These are phyloP conservation scores for Stereocaulon alpinum DNA, from an alignment of 495 filamentous ascomycete genomes.

Conservation along the genomic window DNA sequence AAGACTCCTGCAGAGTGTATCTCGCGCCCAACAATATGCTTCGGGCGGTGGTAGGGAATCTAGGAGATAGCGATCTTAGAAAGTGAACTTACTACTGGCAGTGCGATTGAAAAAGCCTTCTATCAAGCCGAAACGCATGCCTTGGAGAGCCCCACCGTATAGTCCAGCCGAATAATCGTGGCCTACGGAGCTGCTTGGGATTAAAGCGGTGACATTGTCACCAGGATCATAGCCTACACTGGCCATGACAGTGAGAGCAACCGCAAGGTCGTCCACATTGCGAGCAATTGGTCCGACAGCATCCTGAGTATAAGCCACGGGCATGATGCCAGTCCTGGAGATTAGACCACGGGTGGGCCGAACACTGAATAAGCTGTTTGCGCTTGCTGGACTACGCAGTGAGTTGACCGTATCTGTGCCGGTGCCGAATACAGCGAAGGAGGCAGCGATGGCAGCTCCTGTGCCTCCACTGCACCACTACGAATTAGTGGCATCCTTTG, in stretches of 20 bases:
- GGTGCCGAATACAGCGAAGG: constrained; percentile 45
- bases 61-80: too few species aligned
- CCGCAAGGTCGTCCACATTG: constrained; percentile 41
- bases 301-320: constrained; percentile 54
- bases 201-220: constrained; percentile 35
- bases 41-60: too few species aligned
- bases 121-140: constrained; percentile 36
- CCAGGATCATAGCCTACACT: constrained; percentile 34
- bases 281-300: constrained; percentile 49
- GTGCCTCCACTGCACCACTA: constrained; percentile 37
- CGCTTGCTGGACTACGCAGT: constrained; percentile 50
- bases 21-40: too few species aligned
- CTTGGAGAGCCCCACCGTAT: constrained; percentile 29
- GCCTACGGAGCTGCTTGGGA: constrained; percentile 26
- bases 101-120: constrained; percentile 41
- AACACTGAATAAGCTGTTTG: constrained; percentile 50
- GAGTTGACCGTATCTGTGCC: constrained; percentile 59
- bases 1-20: too few species aligned
- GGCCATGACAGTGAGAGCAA: constrained; percentile 47
- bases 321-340: constrained; percentile 42
- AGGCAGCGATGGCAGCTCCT: constrained; percentile 49
- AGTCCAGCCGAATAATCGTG: constrained; percentile 35
- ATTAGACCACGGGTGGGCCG: constrained; percentile 50
- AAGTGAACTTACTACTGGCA: neutral
- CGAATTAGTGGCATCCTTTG: too few species aligned